phyloP scores from a whole-genome alignment of 257 asterid species.

The Mentha longifolia region DNA sequence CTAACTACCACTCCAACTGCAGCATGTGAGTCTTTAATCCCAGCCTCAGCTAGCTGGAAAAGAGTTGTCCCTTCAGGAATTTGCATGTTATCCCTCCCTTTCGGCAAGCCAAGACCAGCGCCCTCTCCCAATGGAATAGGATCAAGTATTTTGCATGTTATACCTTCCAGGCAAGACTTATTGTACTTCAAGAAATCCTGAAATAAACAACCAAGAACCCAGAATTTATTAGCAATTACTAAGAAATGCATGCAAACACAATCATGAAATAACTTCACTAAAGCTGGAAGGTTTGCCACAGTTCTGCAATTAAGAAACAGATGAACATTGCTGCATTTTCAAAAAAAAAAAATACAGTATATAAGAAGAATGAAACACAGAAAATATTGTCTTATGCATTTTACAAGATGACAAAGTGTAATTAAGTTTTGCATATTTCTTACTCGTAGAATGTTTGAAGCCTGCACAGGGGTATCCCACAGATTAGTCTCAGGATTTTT shows the following conservation, averaged over 20 bases:
- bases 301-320: constrained; percentile 7
- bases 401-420: constrained; percentile 28
- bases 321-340: background rate
- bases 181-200: constrained; percentile 89
- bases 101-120: constrained; percentile 84
- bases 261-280: constrained; percentile 12
- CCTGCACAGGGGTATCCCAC: constrained; percentile 98
- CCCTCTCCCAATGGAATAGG: constrained; percentile 95
- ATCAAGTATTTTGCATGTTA: constrained; percentile 67
- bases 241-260: constrained; percentile 18
- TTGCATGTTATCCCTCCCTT: constrained; percentile 63
- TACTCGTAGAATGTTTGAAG: constrained; percentile 71
- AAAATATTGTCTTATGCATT: background rate
- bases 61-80: constrained; percentile 74
- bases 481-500: constrained; percentile 73
- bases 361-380: background rate
- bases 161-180: constrained; percentile 56
- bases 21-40: constrained; percentile 70
- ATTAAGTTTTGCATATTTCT: constrained; percentile 26
- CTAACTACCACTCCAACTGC: constrained; percentile 91
- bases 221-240: constrained; percentile 21
- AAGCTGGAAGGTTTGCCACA: background rate
- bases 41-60: constrained; percentile 74
- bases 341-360: too few relatives aligned
- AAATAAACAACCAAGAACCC: constrained; percentile 32